Base-by-base conservation (phyloP, 345 rosid species). In the Luvunga scandens region DNA sequence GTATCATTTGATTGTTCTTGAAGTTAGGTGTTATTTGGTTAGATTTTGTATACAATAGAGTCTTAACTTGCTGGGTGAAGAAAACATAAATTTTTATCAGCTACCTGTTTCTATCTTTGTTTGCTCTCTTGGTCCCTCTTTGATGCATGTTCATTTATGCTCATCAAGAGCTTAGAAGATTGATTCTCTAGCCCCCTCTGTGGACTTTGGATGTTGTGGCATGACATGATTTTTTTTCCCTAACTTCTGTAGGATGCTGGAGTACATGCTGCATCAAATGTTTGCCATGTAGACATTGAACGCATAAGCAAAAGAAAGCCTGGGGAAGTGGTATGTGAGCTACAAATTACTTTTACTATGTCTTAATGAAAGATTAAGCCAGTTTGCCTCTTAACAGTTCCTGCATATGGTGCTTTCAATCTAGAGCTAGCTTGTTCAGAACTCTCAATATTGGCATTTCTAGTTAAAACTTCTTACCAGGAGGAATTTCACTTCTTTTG, bases 231-330 rank as follows among this genome's bases (percentile, higher is more conserved):
- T 45, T 22, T 38, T 30, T 28, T 69, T 73, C 18, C 72, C 61
- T 16, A 25, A 13, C 72, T n/a, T 31, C 75, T 83, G 71, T 83
- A 95, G 99, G 99, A 95, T 86, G 93, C 99, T 12, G 99, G 99
- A 71, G 99, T 95, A 12, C 99, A 95, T 86, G 97, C 99, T 62
- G 82, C 93, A 61, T 88, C 98, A 34, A 95, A 95, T 82, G 99
- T 93, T 80, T 93, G 96, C 80, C 99, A 95, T 89, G 96, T 93
- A n/a, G 99, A 93, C 78, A 90, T 86, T 66, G 96, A 91, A 84
- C 93, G 98, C 38, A 86, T 88, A 76, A 95, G 98, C 89, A 95
- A 91, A 85, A 84, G 98, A 79, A 93, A 92, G 84, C 98, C 98
- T 30, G 95, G 92, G 79, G 98, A 89, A 91, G 88, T 90, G 89